Evolutionary conservation across 257 asterid species (phyloP).

Genomic region (Datura wrightii): DNA sequence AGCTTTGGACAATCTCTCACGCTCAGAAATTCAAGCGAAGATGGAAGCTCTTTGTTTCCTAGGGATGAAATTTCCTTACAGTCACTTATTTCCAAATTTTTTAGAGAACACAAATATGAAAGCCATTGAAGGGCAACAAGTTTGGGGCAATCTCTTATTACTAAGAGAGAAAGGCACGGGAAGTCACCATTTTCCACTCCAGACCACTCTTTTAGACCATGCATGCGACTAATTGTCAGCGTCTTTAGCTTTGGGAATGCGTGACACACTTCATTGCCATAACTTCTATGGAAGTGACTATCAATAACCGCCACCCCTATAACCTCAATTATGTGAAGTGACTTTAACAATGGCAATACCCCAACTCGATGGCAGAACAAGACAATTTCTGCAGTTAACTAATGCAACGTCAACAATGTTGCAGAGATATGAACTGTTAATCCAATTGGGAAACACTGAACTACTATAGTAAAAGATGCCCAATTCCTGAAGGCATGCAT

Average conservation of each 20-base stretch:
- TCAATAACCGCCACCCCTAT: slow-evolving; percentile 39
- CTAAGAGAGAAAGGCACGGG: slow-evolving; percentile 40
- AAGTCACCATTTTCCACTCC: slow-evolving; percentile 50
- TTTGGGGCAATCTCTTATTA: slow-evolving; percentile 49
- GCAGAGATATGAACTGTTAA: slow-evolving; percentile 47
- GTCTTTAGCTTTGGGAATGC: slow-evolving; percentile 49
- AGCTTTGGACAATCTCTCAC: slow-evolving; percentile 48
- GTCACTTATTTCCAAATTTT: slow-evolving; percentile 42
- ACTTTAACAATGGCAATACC: slow-evolving; percentile 47
- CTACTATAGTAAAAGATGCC: slow-evolving; percentile 44
- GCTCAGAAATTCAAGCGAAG: slow-evolving; percentile 43
- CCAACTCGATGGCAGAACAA: slow-evolving; percentile 50
- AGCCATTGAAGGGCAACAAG: slow-evolving; percentile 43
- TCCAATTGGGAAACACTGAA: slow-evolving; percentile 53
- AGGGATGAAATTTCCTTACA: slow-evolving; percentile 42
- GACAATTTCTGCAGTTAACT: slow-evolving; percentile 50
- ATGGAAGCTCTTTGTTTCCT: slow-evolving; percentile 48
- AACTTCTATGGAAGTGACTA: slow-evolving; percentile 36
- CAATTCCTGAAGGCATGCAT: slow-evolving; percentile 47
- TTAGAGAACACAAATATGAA: slow-evolving; percentile 39
- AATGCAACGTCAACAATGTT: slow-evolving; percentile 44
- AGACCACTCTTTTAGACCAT: slow-evolving; percentile 48
- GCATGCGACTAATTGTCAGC: slow-evolving; percentile 48
- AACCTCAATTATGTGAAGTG: slow-evolving; percentile 42
- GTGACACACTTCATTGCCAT: neutral